phyloP scores from a whole-genome alignment of 2,329 filamentous ascomycete genomes.

The Laburnicola sp. region DNA sequence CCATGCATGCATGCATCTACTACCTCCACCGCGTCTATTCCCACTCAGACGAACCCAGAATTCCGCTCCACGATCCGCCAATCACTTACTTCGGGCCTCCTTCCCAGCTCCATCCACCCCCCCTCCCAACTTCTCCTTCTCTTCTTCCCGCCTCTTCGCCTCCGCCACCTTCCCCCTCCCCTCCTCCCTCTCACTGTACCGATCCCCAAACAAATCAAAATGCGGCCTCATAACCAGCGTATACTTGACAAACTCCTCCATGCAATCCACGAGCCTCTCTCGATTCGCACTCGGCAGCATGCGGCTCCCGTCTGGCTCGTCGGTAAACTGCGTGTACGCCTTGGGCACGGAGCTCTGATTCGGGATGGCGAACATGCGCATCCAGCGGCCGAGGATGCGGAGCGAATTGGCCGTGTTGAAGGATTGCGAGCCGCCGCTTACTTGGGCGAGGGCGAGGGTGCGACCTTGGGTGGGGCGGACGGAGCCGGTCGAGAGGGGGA shows the following conservation, averaged over 20 bases:
- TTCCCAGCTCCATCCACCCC: no score
- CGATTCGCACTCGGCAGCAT: conserved; percentile 61
- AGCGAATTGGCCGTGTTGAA: conserved; percentile 70
- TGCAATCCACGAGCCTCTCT: conserved; percentile 65
- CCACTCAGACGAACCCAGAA: no score
- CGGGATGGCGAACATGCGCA: conserved; percentile 69
- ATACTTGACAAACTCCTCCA: conserved; percentile 73
- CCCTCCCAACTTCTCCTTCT: no score
- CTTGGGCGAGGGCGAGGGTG: conserved; percentile 64
- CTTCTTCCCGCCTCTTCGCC: no score
- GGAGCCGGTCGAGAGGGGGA: conserved; percentile 63
- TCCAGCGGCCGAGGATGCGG: conserved; percentile 68
- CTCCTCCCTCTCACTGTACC: conserved; percentile 63
- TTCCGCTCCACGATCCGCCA: no score
- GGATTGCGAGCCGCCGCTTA: conserved; percentile 66
- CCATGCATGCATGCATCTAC: no score
- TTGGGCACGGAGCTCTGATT: conserved; percentile 67
- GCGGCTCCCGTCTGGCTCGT: conserved; percentile 51
- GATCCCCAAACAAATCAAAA: conserved; percentile 63
- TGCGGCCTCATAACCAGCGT: conserved; percentile 66
- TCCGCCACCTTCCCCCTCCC: no score
- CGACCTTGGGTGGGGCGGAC: conserved; percentile 68
- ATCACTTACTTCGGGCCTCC: no score
- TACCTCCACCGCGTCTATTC: no score
- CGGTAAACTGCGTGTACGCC: conserved; percentile 65